Evolutionary conservation across 2,329 filamentous ascomycete genomes (phyloP).

Genomic region (Aspergillus felis): DNA sequence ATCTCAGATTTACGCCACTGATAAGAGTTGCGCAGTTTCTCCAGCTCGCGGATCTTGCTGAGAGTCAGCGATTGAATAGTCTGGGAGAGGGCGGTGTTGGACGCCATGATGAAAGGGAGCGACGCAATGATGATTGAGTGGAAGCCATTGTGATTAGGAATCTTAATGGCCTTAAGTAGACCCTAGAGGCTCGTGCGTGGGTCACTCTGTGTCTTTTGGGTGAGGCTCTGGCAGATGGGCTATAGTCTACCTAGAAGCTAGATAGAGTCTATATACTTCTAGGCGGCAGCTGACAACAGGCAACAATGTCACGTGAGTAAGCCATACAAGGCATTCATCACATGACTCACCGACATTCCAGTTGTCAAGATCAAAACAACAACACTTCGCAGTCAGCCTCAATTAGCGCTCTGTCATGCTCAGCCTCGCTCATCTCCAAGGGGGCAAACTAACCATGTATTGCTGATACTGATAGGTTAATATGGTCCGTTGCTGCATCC

Average conservation of each 20-base stretch:
- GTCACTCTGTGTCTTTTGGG: too few species aligned
- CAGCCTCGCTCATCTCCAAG: background rate
- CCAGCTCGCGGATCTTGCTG: slow-evolving; percentile 26
- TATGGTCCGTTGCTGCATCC: background rate
- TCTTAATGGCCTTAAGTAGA: background rate
- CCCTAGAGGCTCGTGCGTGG: background rate
- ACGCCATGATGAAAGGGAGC: background rate
- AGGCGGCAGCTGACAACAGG: too few species aligned
- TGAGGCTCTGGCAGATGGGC: too few species aligned
- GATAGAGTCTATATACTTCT: too few species aligned
- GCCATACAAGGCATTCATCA: too few species aligned
- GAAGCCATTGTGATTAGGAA: background rate
- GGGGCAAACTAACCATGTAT: background rate
- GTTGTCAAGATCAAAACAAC: too few species aligned
- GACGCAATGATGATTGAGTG: background rate
- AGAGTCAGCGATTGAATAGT: slow-evolving; percentile 18
- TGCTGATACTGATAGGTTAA: background rate
- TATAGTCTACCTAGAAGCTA: too few species aligned
- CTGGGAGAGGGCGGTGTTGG: slow-evolving; percentile 8
- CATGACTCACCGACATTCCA: too few species aligned
- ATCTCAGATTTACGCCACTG: slow-evolving; percentile 14
- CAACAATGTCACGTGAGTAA: too few species aligned
- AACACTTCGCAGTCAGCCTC: background rate
- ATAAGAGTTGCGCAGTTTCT: slow-evolving; percentile 18
- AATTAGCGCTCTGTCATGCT: too few species aligned